Evolutionary conservation across 2,329 filamentous ascomycete species (phyloP), one percentile per base, ranked within the genome.

Genomic region (Neocatenulostroma microsporum): DNA sequence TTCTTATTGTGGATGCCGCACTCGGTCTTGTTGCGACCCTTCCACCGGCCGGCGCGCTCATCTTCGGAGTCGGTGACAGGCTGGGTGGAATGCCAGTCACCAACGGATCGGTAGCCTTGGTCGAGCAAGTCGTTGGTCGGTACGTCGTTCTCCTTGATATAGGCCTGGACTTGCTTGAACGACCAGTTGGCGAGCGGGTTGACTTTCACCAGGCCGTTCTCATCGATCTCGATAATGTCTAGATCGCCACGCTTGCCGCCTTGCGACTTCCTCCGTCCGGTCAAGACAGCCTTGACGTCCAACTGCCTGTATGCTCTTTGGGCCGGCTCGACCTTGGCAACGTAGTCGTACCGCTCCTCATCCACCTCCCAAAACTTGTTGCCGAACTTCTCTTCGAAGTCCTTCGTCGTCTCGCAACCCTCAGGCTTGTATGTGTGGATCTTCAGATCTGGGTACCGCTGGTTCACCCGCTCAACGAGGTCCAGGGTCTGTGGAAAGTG

Each of bases 1-100:
- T 88, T 82, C 66, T 91, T 93, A 73, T 96, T 96, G 76, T 98
- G 91, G 58, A 98, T 96, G 31, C 91, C 91, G 62, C 91, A 98
- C 70, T 98, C 91, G 12, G 87, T 93, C 80, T 98, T 98, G 55
- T 74, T 69, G 63, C 87, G 83, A 44, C 91, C 91, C 74, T 94
- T 95, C 91, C 91, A 98, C 50, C 91, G 81, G 40, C 91, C 91
- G 7, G 91, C 83, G 34, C 91, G 82, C 76, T 98, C 91, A 55
- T 96, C 91, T 66, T 98, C 91, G 48, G 84, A 84, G 41, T 89
- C 86, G 46, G 73, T 78, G 43, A 96, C 87, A 10, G 91, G 88
- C 47, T 70, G 82, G 3, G 91, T 98, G 34, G 87, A 94, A 73
- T 98, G 91, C 85, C 88, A 96, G 71, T 98, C 91, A 44, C 91